phyloP scores from a whole-genome alignment of 169 alveolate species.

The Toxoplasma gondii region DNA sequence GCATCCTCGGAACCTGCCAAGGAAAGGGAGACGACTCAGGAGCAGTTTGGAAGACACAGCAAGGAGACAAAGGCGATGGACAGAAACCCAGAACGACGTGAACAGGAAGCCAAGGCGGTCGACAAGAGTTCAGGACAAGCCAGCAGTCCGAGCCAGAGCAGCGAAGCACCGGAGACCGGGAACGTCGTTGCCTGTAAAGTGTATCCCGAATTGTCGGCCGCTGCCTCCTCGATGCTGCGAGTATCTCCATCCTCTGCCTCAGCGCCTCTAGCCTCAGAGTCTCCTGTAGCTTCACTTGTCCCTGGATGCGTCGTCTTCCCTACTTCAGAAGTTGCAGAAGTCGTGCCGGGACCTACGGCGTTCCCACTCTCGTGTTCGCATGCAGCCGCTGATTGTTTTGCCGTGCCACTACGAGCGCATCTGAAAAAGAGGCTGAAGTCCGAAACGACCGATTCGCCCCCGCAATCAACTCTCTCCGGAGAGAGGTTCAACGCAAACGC shows the following conservation, averaged over 20 bases:
- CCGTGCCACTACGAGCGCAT: not conserved
- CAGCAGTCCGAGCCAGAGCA: not conserved
- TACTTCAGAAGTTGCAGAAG: not conserved
- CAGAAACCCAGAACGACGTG: too few species aligned
- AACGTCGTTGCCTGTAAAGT: too few species aligned
- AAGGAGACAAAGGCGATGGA: too few species aligned
- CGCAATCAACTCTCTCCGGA: too few species aligned
- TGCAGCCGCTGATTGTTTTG: not conserved
- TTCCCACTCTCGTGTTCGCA: not conserved
- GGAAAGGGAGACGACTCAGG: not conserved
- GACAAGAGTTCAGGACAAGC: too few species aligned
- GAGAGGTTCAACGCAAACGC: too few species aligned
- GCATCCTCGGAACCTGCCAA: not conserved
- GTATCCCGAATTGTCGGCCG: too few species aligned
- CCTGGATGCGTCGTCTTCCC: not conserved
- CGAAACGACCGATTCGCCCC: not conserved
- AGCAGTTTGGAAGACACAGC: too few species aligned
- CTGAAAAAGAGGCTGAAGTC: not conserved
- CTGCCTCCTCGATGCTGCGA: too few species aligned
- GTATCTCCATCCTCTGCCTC: too few species aligned
- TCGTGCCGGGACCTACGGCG: not conserved
- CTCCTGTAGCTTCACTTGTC: not conserved
- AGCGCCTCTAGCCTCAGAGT: conserved; percentile 28
- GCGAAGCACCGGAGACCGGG: not conserved
- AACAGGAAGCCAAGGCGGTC: too few species aligned